Evolutionary conservation across 805 yeast species (phyloP), one percentile per base, ranked within the genome.

Genomic region (Phaffomyces opuntiae): DNA sequence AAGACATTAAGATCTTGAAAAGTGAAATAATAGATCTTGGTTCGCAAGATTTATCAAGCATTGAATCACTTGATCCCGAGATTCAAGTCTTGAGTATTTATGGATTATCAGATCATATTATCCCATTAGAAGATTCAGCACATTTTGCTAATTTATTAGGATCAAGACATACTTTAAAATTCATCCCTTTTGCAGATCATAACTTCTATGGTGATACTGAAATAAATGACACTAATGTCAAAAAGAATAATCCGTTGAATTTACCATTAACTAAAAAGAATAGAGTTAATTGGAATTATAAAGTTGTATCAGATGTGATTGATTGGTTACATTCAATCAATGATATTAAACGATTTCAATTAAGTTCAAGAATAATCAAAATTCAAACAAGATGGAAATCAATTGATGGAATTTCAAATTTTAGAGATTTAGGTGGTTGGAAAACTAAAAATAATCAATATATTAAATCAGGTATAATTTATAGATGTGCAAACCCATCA

Each of bases 371-470:
- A 16, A 53, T 49, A 17, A 61, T 78, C 4, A 73, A 72, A 6
- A 58, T 61, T n/a, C 53, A 67, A 19, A 64, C 78, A 2, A 66
- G 90, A 48, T 81, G 85, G 82, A 78, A 78, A 51, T 43, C 62
- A 0, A 72, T 86, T 19, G 85, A 82, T 7, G 90, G 89, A 0
- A 75, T 86, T 19, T 62, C 74, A 36, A 87, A 87, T 55, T 83
- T 86, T 55, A 70, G 96, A 51, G 96, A 88, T 56, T 59, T 82
- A 46, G 96, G 96, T 2, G 96, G 95, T 13, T 87, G 83, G 60
- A 65, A 62, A 44, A 64, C 78, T 0, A 50, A 51, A 9, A 60
- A 62, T 21, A 63, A 58, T 3, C 48, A 60, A 7, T 74, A 57
- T 53, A 84, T 82, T 5, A 74, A 70, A 51, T 71, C 81, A 3